Evolutionary conservation across 1,139 yeast genomes (phyloP).

Genomic region (Komagataea norvegica): DNA sequence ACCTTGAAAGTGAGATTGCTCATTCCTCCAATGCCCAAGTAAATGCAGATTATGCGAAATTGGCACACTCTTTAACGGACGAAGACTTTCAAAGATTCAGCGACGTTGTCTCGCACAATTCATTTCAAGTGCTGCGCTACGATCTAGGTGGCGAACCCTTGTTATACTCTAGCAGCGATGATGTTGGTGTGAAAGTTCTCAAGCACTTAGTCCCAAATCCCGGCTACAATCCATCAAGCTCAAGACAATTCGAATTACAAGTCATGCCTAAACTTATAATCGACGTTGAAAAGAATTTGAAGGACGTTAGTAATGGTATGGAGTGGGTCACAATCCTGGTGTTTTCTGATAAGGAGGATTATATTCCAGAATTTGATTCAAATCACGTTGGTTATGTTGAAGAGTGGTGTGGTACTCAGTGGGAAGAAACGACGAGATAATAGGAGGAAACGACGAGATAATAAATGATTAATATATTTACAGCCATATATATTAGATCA

Average conservation of each 20-base stretch:
- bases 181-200: slow-evolving; percentile 27
- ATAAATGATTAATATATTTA: too few species aligned
- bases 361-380: slow-evolving; percentile 52
- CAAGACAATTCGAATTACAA: slow-evolving; percentile 75
- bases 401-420: slow-evolving; percentile 93
- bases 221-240: slow-evolving; percentile 55
- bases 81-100: slow-evolving; percentile 75
- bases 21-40: slow-evolving; percentile 25
- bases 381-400: slow-evolving; percentile 77
- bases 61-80: slow-evolving; percentile 51
- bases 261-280: slow-evolving; percentile 90
- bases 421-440: slow-evolving; percentile 51
- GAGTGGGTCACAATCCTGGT: slow-evolving; percentile 96
- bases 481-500: too few species aligned
- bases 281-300: slow-evolving; percentile 56
- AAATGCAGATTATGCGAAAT: slow-evolving; percentile 35
- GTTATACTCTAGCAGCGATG: slow-evolving; percentile 56
- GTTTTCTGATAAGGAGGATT: slow-evolving; percentile 75
- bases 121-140: slow-evolving; percentile 81
- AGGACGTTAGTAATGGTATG: slow-evolving; percentile 67
- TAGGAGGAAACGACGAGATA: too few species aligned
- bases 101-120: slow-evolving; percentile 69
- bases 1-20: slow-evolving; percentile 35
- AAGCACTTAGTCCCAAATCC: slow-evolving; percentile 44
- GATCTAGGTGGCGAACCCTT: slow-evolving; percentile 73